Evolutionary conservation across 306 rosid species (phyloP).

Genomic region (Pterocarpus santalinus): DNA sequence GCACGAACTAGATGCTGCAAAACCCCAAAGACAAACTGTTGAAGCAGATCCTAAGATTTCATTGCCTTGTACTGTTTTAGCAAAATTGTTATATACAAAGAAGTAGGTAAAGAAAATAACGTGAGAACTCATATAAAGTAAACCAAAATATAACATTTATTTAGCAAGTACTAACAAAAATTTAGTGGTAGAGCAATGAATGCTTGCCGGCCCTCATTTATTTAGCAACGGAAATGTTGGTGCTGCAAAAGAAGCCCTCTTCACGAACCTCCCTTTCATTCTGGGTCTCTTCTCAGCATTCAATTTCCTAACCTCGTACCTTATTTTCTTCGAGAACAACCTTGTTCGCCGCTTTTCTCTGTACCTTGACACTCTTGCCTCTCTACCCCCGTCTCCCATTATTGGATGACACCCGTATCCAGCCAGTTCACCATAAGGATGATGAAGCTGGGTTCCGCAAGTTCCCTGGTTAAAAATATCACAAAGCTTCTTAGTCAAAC

Average conservation of each 20-base stretch:
- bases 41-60: not conserved
- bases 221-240: constrained; percentile 57
- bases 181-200: constrained; percentile 13
- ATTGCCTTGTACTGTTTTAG: not conserved
- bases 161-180: constrained; percentile 16
- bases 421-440: constrained; percentile 53
- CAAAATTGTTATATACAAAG: constrained; percentile 47
- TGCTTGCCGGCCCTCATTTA: constrained; percentile 18
- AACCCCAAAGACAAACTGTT: no score
- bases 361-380: constrained; percentile 90
- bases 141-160: not conserved
- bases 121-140: not conserved
- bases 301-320: constrained; percentile 95
- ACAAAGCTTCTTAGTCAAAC: not conserved
- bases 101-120: not conserved
- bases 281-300: constrained; percentile 98
- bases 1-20: no score
- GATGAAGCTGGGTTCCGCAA: constrained; percentile 44
- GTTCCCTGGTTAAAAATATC: constrained; percentile 46
- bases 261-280: constrained; percentile 97
- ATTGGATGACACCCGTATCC: constrained; percentile 53
- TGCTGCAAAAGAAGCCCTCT: constrained; percentile 65
- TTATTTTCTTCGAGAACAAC: constrained; percentile 91
- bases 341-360: constrained; percentile 88
- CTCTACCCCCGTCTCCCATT: constrained; percentile 75